Base-by-base conservation (phyloP, 805 yeast species). In the Pichia deserticola region DNA sequence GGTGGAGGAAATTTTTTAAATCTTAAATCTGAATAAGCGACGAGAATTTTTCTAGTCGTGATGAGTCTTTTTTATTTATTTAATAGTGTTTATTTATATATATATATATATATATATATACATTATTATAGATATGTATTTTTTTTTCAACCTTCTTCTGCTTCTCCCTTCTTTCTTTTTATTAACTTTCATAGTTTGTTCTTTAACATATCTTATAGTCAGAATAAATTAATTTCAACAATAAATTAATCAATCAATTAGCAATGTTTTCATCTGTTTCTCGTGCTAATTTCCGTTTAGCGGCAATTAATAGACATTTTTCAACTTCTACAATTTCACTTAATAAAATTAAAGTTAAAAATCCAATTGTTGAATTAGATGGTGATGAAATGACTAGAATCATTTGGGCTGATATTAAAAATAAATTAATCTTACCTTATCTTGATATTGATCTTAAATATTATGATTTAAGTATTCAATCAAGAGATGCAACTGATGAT, bases 331-430 rank as follows among this genome's bases (percentile, higher is more conserved):
- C 63, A 20, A 42, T 59, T 7, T 44, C 58, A 11, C 56, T 71
- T n/a, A 65, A 66, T 49, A 85, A 84, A 64, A 81, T 86, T 64
- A 79, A 79, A 59, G 90, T 86, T 42, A 76, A 78, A 60, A 78
- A 74, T 49, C 92, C 92, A 42, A 72, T 86, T 54, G 93, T 86
- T 50, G 93, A 86, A 57, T 64, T 86, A 62, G 90, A 85, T 61
- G 93, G 93, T 60, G 93, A 86, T 66, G 93, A 86, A 66, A 84
- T 84, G 92, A 86, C 93, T 55, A 74, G 92, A 66, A 84, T 86
- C 62, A 86, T 86, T 65, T 86, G 93, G 93, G 75, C 79, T 54
- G 72, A 78, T 60, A 86, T 86, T 69, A 84, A 84, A 66, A 77
- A 76, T 52, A 77, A 80, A 63, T 74, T 86, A 58, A 77, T 86